phyloP scores from a whole-genome alignment of 2,329 filamentous ascomycete species.

The Scleromitrula shiraiana region DNA sequence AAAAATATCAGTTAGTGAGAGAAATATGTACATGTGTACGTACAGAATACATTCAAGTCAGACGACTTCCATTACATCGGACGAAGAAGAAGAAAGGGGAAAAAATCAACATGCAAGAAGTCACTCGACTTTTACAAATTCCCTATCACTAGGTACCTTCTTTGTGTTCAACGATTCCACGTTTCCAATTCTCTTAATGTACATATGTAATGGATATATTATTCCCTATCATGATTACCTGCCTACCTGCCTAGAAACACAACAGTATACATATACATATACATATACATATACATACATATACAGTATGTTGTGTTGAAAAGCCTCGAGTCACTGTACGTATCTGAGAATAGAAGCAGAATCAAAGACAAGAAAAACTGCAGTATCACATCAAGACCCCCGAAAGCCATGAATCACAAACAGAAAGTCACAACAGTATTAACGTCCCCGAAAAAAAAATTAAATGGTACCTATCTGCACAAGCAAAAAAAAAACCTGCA shows the following conservation, averaged over 20 bases:
- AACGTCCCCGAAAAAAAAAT: conserved; percentile 5
- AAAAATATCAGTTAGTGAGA: not conserved
- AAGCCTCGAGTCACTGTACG: too few relatives aligned
- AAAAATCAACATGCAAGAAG: conserved; percentile 7
- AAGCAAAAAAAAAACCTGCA: not conserved
- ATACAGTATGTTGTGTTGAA: too few relatives aligned
- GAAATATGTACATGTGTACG: not conserved
- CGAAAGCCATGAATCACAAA: conserved; percentile 1
- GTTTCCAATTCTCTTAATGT: not conserved
- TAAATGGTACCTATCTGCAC: not conserved
- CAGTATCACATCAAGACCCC: not conserved
- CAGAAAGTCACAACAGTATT: not conserved
- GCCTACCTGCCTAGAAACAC: too few relatives aligned
- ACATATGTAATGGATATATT: not conserved
- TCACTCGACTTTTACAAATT: conserved; percentile 6
- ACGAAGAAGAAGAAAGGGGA: too few relatives aligned
- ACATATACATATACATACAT: too few relatives aligned
- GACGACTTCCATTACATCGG: conserved; percentile 7
- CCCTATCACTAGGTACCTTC: conserved; percentile 4
- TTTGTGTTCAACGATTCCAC: too few relatives aligned
- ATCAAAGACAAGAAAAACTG: conserved; percentile 2
- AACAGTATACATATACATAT: too few relatives aligned
- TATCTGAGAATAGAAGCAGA: not conserved
- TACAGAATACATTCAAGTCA: conserved; percentile 5
- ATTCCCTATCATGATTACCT: not conserved